phyloP scores from a whole-genome alignment of 257 asterid species.

The Schizonepeta tenuifolia region DNA sequence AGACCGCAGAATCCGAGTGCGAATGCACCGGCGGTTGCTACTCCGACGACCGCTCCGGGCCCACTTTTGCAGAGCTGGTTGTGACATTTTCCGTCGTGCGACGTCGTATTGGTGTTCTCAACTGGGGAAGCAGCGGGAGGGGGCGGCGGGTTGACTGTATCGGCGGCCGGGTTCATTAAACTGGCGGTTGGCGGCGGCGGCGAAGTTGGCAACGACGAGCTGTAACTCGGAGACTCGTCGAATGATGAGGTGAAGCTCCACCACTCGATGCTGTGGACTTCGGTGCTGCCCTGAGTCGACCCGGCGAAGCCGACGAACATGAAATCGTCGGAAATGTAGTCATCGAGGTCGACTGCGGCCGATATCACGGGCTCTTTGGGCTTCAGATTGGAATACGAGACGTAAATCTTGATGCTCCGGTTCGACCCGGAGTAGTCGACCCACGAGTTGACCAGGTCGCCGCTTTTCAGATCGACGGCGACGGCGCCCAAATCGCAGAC shows the following conservation, averaged over 20 bases:
- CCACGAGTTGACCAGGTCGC: constrained; percentile 81
- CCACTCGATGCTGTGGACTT: constrained; percentile 76
- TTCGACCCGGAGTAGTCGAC: constrained; percentile 71
- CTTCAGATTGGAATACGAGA: constrained; percentile 68
- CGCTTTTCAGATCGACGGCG: constrained; percentile 70
- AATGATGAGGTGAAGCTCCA: constrained; percentile 86
- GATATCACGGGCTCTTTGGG: constrained; percentile 74
- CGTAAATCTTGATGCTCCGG: constrained; percentile 50
- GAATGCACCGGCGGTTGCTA: constrained; percentile 76
- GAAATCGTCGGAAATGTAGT: constrained; percentile 49
- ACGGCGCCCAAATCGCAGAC: constrained; percentile 55
- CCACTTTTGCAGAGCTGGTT: constrained; percentile 59
- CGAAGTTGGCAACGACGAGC: constrained; percentile 27
- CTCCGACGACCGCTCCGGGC: constrained; percentile 80
- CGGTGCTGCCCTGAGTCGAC: constrained; percentile 97
- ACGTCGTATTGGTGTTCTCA: constrained; percentile 30
- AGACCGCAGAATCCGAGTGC: constrained; percentile 58
- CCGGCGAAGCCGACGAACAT: constrained; percentile 84
- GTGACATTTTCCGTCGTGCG: constrained; percentile 51
- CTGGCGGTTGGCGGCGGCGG: constrained; percentile 51
- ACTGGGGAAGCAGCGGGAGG: constrained; percentile 50
- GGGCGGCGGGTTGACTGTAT: constrained; percentile 43
- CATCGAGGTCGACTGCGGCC: constrained; percentile 49
- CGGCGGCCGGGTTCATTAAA: constrained; percentile 59
- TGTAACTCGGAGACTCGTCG: constrained; percentile 50